Base-by-base conservation (phyloP, 1,284 basidiomycete species). In the Tilletiopsis washingtonensis region DNA sequence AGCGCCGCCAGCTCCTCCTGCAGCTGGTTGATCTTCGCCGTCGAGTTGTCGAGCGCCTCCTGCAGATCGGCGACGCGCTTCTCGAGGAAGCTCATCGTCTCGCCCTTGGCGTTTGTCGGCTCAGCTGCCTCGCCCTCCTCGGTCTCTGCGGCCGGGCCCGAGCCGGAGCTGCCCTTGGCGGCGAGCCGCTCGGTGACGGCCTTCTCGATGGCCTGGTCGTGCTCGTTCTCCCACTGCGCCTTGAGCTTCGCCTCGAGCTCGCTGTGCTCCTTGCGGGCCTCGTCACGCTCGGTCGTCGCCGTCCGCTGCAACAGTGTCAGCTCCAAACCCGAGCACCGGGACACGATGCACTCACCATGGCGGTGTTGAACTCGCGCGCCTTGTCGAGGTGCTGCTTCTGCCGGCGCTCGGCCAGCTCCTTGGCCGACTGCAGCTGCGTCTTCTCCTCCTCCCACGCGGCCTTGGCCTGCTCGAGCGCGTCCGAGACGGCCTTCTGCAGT, bases 381-480 rank as follows among this genome's bases (percentile, higher is more conserved):
- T 52, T 65, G 21, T 56, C 47, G 6, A 62, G 59, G 43, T 67
- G 64, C 43, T 46, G 51, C 45, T 55, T 57, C 37, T 63, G 61
- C 32, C 59, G 49, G 29, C 43, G 45, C 5, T 43, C 36, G 4
- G n/a, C n/a, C n/a, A n/a, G n/a, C 58, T 25, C 53, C 61, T 37
- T 67, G 61, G n/a, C 61, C 51, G 6, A 54, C 51, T 1, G 51
- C 60, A 80, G 57, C 2, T 74, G 56, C 39, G 75, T 74, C 54
- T 78, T 78, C 39, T 81, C 64, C 7, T 59, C 52, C 2, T 51
- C 67, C 57, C 80, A 81, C 63, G 81, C 78, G 3, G 71, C 61
- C 2, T 74, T 74, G 40, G 80, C 47, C 3, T 67, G 61, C 25
- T 76, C 73, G 15, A 82, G 42, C 45, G 79, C 57, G 2, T 67